These are phyloP conservation scores for Fusarium drepaniforme DNA, from an alignment of 2,329 filamentous ascomycete genomes.

Conservation along the genomic window DNA sequence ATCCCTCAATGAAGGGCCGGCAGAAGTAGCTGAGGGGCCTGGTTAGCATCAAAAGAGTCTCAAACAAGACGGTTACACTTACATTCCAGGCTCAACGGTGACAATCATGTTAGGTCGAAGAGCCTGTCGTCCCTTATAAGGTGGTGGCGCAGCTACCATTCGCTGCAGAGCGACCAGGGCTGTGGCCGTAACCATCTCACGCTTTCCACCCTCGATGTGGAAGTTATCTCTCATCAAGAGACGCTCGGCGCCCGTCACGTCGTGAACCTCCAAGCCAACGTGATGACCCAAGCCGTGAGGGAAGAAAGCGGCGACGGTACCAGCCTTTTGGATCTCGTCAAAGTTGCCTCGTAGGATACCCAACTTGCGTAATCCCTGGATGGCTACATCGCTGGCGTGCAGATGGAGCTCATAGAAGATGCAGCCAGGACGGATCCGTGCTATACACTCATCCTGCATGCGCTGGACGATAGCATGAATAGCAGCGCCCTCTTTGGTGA, in stretches of 20 bases:
- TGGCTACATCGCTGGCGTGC: conserved; percentile 78
- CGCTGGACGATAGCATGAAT: conserved; percentile 83
- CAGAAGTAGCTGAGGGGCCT: conserved; percentile 74
- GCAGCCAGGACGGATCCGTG: conserved; percentile 75
- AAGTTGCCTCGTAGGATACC: conserved; percentile 77
- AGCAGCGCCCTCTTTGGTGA: conserved; percentile 74
- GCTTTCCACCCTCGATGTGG: conserved; percentile 53
- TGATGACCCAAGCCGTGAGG: conserved; percentile 76
- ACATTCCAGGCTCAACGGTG: conserved; percentile 83
- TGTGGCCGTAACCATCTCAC: conserved; percentile 55
- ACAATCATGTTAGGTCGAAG: conserved; percentile 75
- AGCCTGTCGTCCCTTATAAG: conserved; percentile 51
- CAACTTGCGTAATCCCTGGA: conserved; percentile 76
- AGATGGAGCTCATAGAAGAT: conserved; percentile 80
- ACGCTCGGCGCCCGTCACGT: conserved; percentile 60
- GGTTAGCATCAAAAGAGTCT: conserved; percentile 1
- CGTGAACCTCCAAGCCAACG: conserved; percentile 74
- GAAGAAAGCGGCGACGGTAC: conserved; percentile 72
- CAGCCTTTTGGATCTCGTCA: conserved; percentile 64
- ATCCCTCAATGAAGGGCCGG: conserved; percentile 77
- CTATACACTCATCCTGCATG: conserved; percentile 85
- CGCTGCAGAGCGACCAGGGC: conserved; percentile 48
- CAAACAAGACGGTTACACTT: conserved; percentile 42
- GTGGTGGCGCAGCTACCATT: conserved; percentile 41
- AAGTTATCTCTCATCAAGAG: conserved; percentile 48